Percentiles rank a stretch among this genome's conserved stretches.
These are phyloP conservation scores for Drechmeria coniospora DNA, from an alignment of 2,329 filamentous ascomycete species.

Conservation along the genomic window DNA sequence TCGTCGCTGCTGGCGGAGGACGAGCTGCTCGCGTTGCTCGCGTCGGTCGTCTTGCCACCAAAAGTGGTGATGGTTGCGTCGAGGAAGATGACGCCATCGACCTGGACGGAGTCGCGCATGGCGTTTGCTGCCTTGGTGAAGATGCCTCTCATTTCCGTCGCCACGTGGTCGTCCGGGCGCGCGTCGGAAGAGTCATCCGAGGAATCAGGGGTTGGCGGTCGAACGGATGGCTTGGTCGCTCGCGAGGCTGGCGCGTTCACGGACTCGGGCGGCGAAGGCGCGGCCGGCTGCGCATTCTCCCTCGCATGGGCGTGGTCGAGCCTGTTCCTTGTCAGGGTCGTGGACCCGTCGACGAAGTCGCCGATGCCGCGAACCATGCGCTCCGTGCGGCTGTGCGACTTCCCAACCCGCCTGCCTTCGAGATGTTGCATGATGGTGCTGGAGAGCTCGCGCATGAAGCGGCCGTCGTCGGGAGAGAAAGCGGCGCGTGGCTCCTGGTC, in stretches of 20 bases:
- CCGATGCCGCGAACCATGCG: slow-evolving; percentile 22
- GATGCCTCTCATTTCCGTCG: slow-evolving; percentile 5
- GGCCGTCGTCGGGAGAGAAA: slow-evolving; percentile 12
- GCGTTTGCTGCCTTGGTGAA: slow-evolving; percentile 29
- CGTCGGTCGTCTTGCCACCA: slow-evolving; percentile 1
- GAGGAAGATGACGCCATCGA: slow-evolving; percentile 20
- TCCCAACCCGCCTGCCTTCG: slow-evolving; percentile 13
- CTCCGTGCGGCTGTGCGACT: slow-evolving; percentile 14
- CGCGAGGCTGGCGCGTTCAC: too few relatives aligned
- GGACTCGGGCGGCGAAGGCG: neutral
- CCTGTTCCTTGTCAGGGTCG: too few relatives aligned
- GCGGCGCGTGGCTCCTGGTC: slow-evolving; percentile 3
- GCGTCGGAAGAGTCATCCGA: neutral
- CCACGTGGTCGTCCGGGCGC: neutral
- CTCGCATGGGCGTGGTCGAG: too few relatives aligned
- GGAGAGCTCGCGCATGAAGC: slow-evolving; percentile 13
- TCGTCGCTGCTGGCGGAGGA: slow-evolving; percentile 10
- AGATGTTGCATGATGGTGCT: slow-evolving; percentile 20
- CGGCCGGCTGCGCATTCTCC: slow-evolving; percentile 2
- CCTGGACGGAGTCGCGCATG: slow-evolving; percentile 24
- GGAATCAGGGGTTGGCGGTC: neutral
- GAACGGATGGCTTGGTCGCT: too few relatives aligned
- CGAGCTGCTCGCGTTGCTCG: slow-evolving; percentile 5
- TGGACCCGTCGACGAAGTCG: slow-evolving; percentile 19
- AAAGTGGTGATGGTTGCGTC: slow-evolving; percentile 17